Percentiles rank a stretch among this genome's conserved stretches.
phyloP scores from a whole-genome alignment of 441 rosid species.

The Populus trichocarpa region DNA sequence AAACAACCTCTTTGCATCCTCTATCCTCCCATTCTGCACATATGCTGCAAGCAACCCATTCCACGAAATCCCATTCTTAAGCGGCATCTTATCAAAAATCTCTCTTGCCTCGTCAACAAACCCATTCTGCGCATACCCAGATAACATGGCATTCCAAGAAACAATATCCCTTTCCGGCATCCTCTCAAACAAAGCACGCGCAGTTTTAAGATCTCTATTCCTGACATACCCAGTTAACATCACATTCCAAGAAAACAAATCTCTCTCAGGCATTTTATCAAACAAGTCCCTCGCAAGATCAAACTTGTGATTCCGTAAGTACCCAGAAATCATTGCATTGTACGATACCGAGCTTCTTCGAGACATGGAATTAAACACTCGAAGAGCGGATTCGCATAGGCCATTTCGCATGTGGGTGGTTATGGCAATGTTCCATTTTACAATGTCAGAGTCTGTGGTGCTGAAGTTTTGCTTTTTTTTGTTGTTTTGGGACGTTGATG shows the following conservation, averaged over 20 bases:
- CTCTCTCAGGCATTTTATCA: conserved; percentile 13
- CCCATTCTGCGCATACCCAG: conserved; percentile 76
- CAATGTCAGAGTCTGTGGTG: conserved; percentile 36
- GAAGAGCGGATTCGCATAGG: conserved; percentile 44
- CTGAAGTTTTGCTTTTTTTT: neutral
- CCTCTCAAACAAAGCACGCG: conserved; percentile 48
- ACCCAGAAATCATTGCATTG: conserved; percentile 63
- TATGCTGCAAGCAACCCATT: conserved; percentile 60
- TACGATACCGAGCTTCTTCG: conserved; percentile 45
- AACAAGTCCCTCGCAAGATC: conserved; percentile 48
- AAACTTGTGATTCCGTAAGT: conserved; percentile 35
- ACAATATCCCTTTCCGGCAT: conserved; percentile 62
- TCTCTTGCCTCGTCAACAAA: conserved; percentile 55
- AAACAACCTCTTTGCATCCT: conserved; percentile 56
- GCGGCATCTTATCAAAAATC: conserved; percentile 55
- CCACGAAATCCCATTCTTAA: conserved; percentile 60
- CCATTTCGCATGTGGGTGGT: conserved; percentile 47
- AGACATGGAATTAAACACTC: conserved; percentile 52
- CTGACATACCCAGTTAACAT: conserved; percentile 58
- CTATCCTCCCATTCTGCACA: conserved; percentile 65
- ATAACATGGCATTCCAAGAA: conserved; percentile 71
- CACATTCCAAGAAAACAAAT: conserved; percentile 64
- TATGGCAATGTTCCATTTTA: conserved; percentile 57
- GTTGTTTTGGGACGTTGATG: conserved; percentile 3
- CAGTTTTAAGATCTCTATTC: conserved; percentile 43